A percentile compares a stretch with the other conserved stretches of the same genome.
phyloP scores from a whole-genome alignment of 1,284 basidiomycete species.

The Ceratobasidium sp. region DNA sequence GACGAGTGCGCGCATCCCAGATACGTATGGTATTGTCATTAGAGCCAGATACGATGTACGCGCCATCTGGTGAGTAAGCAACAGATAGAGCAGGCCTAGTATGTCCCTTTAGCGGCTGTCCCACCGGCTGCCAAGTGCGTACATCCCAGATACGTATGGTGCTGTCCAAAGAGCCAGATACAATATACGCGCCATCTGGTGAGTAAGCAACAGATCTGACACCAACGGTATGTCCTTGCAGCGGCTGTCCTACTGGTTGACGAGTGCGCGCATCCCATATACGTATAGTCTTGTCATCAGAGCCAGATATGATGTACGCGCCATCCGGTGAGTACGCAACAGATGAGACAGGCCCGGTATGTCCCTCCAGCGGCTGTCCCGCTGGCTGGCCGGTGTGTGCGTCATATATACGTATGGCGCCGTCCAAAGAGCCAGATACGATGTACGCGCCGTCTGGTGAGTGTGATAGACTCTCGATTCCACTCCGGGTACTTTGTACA shows the following conservation, averaged over 20 bases:
- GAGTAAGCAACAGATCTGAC: constrained; percentile 28
- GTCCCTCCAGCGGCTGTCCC: constrained; percentile 33
- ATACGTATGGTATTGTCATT: no score
- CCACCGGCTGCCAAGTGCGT: not conserved
- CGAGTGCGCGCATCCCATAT: not conserved
- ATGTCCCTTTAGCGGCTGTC: not conserved
- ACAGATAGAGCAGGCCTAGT: not conserved
- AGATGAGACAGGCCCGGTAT: not conserved
- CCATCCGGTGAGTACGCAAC: no score
- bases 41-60: no score
- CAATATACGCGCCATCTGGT: constrained; percentile 45
- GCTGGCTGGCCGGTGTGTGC: not conserved
- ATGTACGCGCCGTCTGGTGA: constrained; percentile 34
- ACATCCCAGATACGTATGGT: constrained; percentile 45
- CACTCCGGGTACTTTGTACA: not conserved
- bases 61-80: no score
- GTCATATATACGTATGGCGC: constrained; percentile 25
- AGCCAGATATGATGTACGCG: no score
- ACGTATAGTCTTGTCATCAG: no score
- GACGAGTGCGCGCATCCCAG: not conserved
- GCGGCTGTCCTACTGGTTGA: not conserved
- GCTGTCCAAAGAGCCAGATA: constrained; percentile 35
- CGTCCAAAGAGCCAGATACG: constrained; percentile 14
- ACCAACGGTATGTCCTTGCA: not conserved
- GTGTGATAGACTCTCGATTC: not conserved